These are phyloP conservation scores for Pilasporangium apinafurcum DNA, from an alignment of 352 stramenopile genomes.

Conservation along the genomic window DNA sequence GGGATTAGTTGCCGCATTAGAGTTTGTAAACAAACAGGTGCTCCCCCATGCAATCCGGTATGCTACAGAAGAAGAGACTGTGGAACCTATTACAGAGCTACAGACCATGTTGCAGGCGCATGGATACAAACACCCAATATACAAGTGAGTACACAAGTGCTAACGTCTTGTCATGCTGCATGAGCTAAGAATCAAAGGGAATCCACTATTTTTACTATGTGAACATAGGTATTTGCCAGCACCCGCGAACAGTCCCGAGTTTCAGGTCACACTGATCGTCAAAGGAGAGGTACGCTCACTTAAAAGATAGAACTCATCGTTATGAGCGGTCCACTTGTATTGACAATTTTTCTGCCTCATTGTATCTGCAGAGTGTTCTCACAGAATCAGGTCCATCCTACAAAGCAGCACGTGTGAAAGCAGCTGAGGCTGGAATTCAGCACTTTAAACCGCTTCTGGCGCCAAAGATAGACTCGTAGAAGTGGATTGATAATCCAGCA, in stretches of 20 bases:
- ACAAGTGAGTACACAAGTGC: slow-evolving; percentile 36
- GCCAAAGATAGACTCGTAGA: not conserved
- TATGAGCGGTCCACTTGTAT: not conserved
- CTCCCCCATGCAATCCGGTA: slow-evolving; percentile 47
- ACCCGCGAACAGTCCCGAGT: slow-evolving; percentile 29
- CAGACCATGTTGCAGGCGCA: slow-evolving; percentile 67
- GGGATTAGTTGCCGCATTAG: slow-evolving; percentile 56
- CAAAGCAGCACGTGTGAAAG: slow-evolving; percentile 47
- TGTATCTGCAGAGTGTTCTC: slow-evolving; percentile 21
- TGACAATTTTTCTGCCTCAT: not conserved
- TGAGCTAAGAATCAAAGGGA: not conserved
- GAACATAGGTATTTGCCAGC: slow-evolving; percentile 43
- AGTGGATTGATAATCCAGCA: not conserved
- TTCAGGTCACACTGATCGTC: slow-evolving; percentile 58
- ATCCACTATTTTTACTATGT: not conserved
- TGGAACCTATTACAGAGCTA: slow-evolving; percentile 54
- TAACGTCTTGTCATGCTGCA: not conserved
- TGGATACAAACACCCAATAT: slow-evolving; percentile 51
- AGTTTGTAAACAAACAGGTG: slow-evolving; percentile 60
- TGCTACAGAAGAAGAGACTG: slow-evolving; percentile 41
- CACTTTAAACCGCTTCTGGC: slow-evolving; percentile 31
- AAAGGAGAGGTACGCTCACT: slow-evolving; percentile 45
- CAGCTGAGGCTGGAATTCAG: slow-evolving; percentile 41
- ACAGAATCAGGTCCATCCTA: slow-evolving; percentile 46
- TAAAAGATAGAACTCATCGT: not conserved